Base-by-base conservation (phyloP, 2,329 filamentous ascomycete genomes). In the Nakataea oryzae region DNA sequence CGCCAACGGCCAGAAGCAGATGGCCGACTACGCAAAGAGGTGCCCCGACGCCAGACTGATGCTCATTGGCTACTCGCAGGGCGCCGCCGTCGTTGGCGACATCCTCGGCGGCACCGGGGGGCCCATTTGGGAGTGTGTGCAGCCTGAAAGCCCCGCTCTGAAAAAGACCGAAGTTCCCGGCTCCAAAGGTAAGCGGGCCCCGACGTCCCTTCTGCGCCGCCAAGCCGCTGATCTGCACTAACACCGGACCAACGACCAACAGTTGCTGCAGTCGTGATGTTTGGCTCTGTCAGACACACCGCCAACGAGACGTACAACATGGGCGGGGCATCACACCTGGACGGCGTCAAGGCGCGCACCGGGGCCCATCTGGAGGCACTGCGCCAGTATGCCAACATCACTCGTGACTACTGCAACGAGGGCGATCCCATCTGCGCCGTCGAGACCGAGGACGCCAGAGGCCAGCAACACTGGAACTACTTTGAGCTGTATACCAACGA, bases 31-130 rank as follows among this genome's bases (percentile, higher is more conserved):
- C 66, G 72, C 72, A 65, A 67, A 72, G 65, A 68, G 69, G 21
- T 79, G 76, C 62, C 76, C 76, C 21, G 64, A 75, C 50, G 64
- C 74, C 27, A 75, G 73, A 63, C 70, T 79, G 14, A 74, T 78
- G 8, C 60, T 78, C 32, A 74, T 72, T 63, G 76, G 76, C 0
- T 78, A 76, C 65, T 75, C 73, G 2, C 73, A 78, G 63, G 76
- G 76, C 58, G 72, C 69, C 2, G 74, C 76, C 2, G 69, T 78
- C 14, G 65, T 74, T 24, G 70, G 74, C 56, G 74, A 75, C 63
- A 69, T 76, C 29, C 65, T 75, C 7, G 72, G 70, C 55, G 71
- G 71, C 12, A 72, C 72, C 13, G 73, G 72, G 26, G 74, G 74
- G 24, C 73, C 72, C 62, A 74, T 72, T 58, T 63, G 73, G 28